Evolutionary conservation across 495 filamentous ascomycete genomes (phyloP), one percentile per base, ranked within the genome.

Genomic region (Sabuloglossum arenarium): DNA sequence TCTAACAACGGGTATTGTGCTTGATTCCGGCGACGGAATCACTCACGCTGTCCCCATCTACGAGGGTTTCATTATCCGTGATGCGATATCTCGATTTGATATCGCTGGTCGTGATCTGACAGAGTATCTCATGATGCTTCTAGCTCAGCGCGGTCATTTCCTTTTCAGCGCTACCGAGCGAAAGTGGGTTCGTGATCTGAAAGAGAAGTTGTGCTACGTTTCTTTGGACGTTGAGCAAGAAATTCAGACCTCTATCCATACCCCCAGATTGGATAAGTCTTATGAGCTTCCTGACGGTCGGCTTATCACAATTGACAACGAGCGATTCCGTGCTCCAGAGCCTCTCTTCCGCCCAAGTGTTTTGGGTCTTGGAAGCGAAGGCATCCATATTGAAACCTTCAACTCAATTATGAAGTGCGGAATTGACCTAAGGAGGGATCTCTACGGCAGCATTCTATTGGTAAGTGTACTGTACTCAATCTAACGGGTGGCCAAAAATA

Each of bases 381-480:
- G 91, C 75, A 95, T 98, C 75, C 91, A 98, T 75, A 91, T 95
- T 69, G 96, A 90, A 68, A 96, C 94, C 62, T 97, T 96, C 84
- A 97, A 97, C 80, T 96, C 93, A 61, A 97, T 98, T 81, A 97
- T 95, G 84, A 95, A 97, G 81, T 97, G 93, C 73, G 91, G 97
- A 74, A 88, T 98, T 72, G 91, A 98, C 72, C 85, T 98, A 69
- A 82, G 91, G 79, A 98, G 96, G 81, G 86, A 94, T 73, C 83
- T 98, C 61, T 98, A 97, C 71, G 89, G 89, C 70, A 98, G 97
- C 81, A 98, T 98, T 69, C 93, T 98, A 75, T 91, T 97, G 86
- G 88, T 94, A 79, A 59, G 1, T 51, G 5, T n/a, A 51, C 23
- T 54, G 6, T n/a, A n/a, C n/a, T n/a, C n/a, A n/a, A n/a, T n/a